Evolutionary conservation across 352 stramenopile genomes (phyloP), one percentile per base, ranked within the genome.

Genomic region (Phytophthora lateralis): DNA sequence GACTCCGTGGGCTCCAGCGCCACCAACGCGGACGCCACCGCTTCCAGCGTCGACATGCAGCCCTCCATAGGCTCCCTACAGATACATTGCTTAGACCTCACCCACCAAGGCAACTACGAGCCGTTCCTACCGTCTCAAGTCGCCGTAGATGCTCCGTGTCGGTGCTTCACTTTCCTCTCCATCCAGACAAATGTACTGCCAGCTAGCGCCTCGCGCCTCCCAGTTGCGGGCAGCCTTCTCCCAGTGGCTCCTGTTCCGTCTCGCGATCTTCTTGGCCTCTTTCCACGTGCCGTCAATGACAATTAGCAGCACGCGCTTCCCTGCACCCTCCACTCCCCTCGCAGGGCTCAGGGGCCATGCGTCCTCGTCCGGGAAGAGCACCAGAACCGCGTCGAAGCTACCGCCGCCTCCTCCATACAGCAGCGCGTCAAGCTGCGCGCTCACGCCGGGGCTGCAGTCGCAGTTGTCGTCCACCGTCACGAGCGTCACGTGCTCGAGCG

Each of bases 261-360:
- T 72, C 30, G 85, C 72, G 29, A 93, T 85, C 60, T 89, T 87
- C 75, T 92, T 94, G 55, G 85, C 85, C 48, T 94, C 79, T 12
- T 76, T 87, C 85, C 85, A 94, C 45, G 85, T 94, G 44, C 85
- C 85, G 37, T 94, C 85, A 20, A 94, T 68, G 49, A 81, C 85
- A 0, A 94, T 60, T 1, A 94, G 71, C 60, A 90, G 66, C 43
- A 73, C 63, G 4, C 48, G 64, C 20, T 59, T 57, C 15, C 15
- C 12, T 39, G 14, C 18, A 8, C 8, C 20, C 20, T 32, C 26
- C 0, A 32, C 34, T 2, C 10, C 42, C 8, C 15, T 42, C 21
- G 37, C 57, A 1, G 21, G 27, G 17, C 39, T 38, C 7, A 86
- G 50, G 4, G 69, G 47, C 46, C 71, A 56, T n/a, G 77, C 77